Evolutionary conservation across 805 yeast species (phyloP).

Genomic region (Lipomyces orientalis): DNA sequence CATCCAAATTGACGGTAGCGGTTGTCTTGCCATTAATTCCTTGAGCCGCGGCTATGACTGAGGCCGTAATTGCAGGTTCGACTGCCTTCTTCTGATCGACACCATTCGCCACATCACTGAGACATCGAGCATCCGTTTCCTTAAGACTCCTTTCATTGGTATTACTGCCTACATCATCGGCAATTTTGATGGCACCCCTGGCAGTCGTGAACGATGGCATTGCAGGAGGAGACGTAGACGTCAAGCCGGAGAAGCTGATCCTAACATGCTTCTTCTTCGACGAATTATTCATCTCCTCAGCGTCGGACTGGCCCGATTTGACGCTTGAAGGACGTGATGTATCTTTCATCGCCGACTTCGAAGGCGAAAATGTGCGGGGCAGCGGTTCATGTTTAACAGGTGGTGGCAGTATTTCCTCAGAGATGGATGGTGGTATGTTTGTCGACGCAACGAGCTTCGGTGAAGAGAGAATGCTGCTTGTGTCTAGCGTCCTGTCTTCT

Average conservation of each 20-base stretch:
- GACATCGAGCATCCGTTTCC: background rate
- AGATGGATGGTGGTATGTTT: constrained; percentile 21
- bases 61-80: background rate
- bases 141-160: background rate
- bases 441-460: constrained; percentile 5
- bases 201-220: background rate
- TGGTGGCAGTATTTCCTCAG: constrained; percentile 18
- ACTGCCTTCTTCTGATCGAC: background rate
- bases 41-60: background rate
- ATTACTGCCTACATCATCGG: background rate
- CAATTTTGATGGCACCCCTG: background rate
- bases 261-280: constrained; percentile 22
- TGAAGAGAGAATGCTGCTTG: constrained; percentile 8
- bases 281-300: constrained; percentile 10
- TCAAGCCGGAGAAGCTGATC: constrained; percentile 22
- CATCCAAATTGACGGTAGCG: constrained; percentile 13
- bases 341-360: constrained; percentile 26
- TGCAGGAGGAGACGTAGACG: constrained; percentile 1
- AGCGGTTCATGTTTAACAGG: constrained; percentile 22
- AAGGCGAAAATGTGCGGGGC: constrained; percentile 23
- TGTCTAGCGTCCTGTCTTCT: constrained; percentile 26
- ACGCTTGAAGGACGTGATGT: constrained; percentile 26
- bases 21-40: background rate
- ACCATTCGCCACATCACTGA: background rate
- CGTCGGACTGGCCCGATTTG: constrained; percentile 19